Percentiles rank a stretch among this genome's conserved stretches.
These are phyloP conservation scores for Ambrosia trifida DNA, from an alignment of 129 eudicot species.

Conservation along the genomic window DNA sequence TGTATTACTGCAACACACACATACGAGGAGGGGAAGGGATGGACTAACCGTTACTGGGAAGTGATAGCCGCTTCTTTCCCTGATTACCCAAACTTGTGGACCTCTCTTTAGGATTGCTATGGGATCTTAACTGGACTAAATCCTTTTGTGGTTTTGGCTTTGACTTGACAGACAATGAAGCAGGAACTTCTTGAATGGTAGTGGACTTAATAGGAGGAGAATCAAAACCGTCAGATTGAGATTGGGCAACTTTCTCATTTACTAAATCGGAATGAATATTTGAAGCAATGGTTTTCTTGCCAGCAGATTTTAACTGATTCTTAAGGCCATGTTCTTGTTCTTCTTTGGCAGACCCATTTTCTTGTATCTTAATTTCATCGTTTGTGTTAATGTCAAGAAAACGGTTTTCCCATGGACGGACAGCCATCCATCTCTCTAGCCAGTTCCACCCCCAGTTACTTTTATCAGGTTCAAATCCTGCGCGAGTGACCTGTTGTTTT, in stretches of 20 bases:
- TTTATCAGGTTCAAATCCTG: slow-evolving; percentile 84
- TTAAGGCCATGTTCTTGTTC: slow-evolving; percentile 34
- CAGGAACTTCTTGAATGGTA: slow-evolving; percentile 44
- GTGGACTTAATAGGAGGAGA: slow-evolving; percentile 58
- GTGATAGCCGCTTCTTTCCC: slow-evolving; percentile 68
- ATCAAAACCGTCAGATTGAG: slow-evolving; percentile 55
- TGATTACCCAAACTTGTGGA: slow-evolving; percentile 43
- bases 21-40: not conserved
- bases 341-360: slow-evolving; percentile 44
- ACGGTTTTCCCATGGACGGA: slow-evolving; percentile 98
- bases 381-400: slow-evolving; percentile 63
- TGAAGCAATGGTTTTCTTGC: slow-evolving; percentile 45
- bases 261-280: slow-evolving; percentile 42
- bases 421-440: slow-evolving; percentile 99
- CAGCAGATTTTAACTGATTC: slow-evolving; percentile 42
- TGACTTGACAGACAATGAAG: slow-evolving; percentile 33
- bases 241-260: slow-evolving; percentile 43
- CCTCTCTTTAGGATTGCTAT: slow-evolving; percentile 79
- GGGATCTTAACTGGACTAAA: slow-evolving; percentile 62
- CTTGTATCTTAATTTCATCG: slow-evolving; percentile 59
- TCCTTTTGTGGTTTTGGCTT: slow-evolving; percentile 49
- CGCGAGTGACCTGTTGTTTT: slow-evolving; percentile 53
- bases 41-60: slow-evolving; percentile 65
- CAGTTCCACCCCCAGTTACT: slow-evolving; percentile 98
- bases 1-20: not conserved